phyloP scores from a whole-genome alignment of 495 filamentous ascomycete species.

The Penicillium daleae region DNA sequence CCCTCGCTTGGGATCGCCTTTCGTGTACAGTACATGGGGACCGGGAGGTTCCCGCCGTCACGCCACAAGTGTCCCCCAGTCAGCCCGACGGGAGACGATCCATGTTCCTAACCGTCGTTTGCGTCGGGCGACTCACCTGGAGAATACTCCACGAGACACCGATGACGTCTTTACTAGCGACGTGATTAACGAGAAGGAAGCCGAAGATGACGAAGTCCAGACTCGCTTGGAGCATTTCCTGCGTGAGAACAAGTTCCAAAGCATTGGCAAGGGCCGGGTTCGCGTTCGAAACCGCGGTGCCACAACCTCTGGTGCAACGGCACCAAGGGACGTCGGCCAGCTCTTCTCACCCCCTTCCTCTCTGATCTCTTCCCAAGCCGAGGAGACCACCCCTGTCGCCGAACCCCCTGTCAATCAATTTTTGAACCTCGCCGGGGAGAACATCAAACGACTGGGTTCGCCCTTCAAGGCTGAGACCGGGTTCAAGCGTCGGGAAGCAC shows the following conservation, averaged over 20 bases:
- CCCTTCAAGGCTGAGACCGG: conserved; percentile 50
- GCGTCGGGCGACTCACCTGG: conserved; percentile 52
- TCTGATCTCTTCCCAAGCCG: conserved; percentile 38
- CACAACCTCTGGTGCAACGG: conserved; percentile 46
- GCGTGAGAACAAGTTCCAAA: conserved; percentile 48
- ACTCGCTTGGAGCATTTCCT: conserved; percentile 55
- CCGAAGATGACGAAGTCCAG: conserved; percentile 47
- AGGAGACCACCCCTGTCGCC: conserved; percentile 28
- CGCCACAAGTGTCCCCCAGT: conserved; percentile 34
- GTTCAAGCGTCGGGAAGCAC: conserved; percentile 33
- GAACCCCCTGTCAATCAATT: conserved; percentile 36
- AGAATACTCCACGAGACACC: conserved; percentile 50
- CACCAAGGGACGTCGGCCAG: conserved; percentile 44
- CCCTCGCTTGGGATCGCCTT: conserved; percentile 59
- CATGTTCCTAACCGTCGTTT: conserved; percentile 51
- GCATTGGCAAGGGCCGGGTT: conserved; percentile 50
- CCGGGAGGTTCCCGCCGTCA: conserved; percentile 48
- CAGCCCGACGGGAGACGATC: conserved; percentile 44
- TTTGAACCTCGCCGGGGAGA: conserved; percentile 41
- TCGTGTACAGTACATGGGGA: conserved; percentile 60
- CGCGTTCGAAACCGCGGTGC: conserved; percentile 56
- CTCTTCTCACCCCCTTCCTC: conserved; percentile 55
- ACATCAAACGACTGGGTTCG: conserved; percentile 54
- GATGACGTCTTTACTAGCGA: conserved; percentile 55
- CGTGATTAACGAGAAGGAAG: conserved; percentile 50